Evolutionary conservation across 2,329 filamentous ascomycete genomes (phyloP), one percentile per base, ranked within the genome.

Genomic region (Drechslerella dactyloides): DNA sequence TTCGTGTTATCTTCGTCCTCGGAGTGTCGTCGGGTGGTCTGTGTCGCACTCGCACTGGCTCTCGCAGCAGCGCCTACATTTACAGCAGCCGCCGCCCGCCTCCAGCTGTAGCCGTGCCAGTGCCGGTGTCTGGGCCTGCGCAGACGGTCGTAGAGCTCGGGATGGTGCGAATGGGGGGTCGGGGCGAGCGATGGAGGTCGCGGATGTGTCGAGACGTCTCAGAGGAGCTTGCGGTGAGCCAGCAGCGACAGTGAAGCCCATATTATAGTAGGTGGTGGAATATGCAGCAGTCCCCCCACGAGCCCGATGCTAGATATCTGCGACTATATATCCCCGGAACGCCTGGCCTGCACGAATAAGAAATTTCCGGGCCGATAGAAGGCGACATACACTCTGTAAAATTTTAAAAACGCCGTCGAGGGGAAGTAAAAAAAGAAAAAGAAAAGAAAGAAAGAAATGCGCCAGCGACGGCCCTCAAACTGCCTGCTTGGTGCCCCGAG

Each of bases 31-130:
- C 44, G 44, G 19, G 23, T 51, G 33, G 52, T 46, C 24, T 30
- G 48, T 57, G 59, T 70, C 66, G 66, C 66, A 70, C 66, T 70
- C 66, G 66, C 66, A 69, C 65, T 62, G 66, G 48, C 48, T 40
- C 24, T 48, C 55, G 56, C 52, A 55, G 56, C 66, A 63, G 66
- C 66, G 66, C 66, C 66, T 62, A 70, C 65, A 58, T 69, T 50
- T 62, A 63, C 54, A 59, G 17, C 44, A 8, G 17, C 44, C 44
- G 44, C 17, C n/a, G 17, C 44, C 44, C 44, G 44, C 44, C 44
- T 48, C 44, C 44, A 48, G 44, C 44, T 23, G 19, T 19, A 19
- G 17, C 15, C n/a, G 44, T 23, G 44, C 8, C 19, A 15, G 44
- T 48, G 17, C 15, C 19, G 44, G 44, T 3, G 15, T 21, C 44